Base-by-base conservation (phyloP, 805 yeast genomes). In the Sugiyamaella qingdaonensis region DNA sequence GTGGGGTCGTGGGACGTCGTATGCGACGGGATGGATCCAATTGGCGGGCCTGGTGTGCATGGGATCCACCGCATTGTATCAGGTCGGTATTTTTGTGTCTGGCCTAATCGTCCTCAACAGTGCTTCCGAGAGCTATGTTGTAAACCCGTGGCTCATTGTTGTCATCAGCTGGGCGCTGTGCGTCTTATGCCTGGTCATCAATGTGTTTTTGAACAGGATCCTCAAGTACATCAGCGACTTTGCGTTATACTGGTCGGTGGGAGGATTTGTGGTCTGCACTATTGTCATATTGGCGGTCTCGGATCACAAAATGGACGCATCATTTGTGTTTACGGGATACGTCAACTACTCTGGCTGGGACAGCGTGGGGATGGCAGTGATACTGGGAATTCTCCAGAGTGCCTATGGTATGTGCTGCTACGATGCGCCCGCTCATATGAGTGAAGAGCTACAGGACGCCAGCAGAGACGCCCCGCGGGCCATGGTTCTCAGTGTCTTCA, bases 331-430 rank as follows among this genome's bases (percentile, higher is more conserved):
- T 39, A 55, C 54, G 34, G 32, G 31, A 9, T 56, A 55, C 53
- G 39, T 55, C 36, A 57, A 57, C 35, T 32, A 45, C 14, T 56
- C 90, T 4, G 95, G 94, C 2, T 86, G 90, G 85, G 85, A 88
- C 14, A 78, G 74, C 47, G 56, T 57, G 42, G 60, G 56, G 4
- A 55, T 57, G 35, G 76, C 80, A 1, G 61, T 87, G 53, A 88
- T 92, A 1, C 79, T 86, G 39, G 94, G 92, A 0, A 77, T 88
- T 51, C 90, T 85, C 66, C 85, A 87, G 58, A 81, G 90, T 1
- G 82, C 86, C 36, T 85, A 85, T 65, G 86, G 92, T 24, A 73
- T 86, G 61, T 87, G 86, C 56, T 95, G 94, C 0, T 87, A 84
- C 66, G 91, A 92, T 19, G 80, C 86, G 80, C 73, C 86, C 27